Evolutionary conservation across 306 rosid genomes (phyloP), one percentile per base, ranked within the genome.

Genomic region (Oxytropis ochrocephala): DNA sequence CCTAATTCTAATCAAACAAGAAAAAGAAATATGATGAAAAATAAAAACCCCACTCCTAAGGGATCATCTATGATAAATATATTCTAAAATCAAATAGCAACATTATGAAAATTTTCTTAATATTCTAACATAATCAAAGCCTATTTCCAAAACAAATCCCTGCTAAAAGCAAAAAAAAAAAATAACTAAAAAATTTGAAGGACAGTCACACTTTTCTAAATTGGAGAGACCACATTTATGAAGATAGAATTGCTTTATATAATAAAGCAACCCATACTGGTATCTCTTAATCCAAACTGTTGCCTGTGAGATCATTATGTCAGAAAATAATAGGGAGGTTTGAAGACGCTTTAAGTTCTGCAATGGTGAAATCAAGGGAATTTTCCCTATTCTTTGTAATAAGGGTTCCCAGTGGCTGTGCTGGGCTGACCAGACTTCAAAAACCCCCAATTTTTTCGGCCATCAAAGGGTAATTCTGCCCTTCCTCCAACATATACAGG

Each of bases 221-320:
- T 67, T 59, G 3, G 11, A 10, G 49, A 39, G 48, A 75, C 32
- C 19, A 46, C 0, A 5, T 17, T 41, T 56, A 46, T 24, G 46
- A 67, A 36, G 36, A 44, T 24, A 56, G 13, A 53, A 43, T 29
- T 16, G 0, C 73, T 43, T 63, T 54, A 30, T 8, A 42, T 32
- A 53, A 44, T 32, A 43, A 27, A 74, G 53, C 8, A 53, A 66
- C 19, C 19, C 64, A 68, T 52, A 18, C 3, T 76, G 64, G 70
- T n/a, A 10, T 57, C 46, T 51, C 56, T 64, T 9, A 13, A 14
- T 32, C 48, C 19, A 52, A 21, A 56, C 46, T 50, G 59, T 57
- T 60, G 56, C 12, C 9, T 14, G 42, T 36, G 16, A 35, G 66
- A n/a, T n/a, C n/a, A n/a, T 39, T 50, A 50, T 59, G 38, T 8